Evolutionary conservation across 2,329 filamentous ascomycete species (phyloP), one percentile per base, ranked within the genome.

Genomic region (Colletotrichum falcatum): DNA sequence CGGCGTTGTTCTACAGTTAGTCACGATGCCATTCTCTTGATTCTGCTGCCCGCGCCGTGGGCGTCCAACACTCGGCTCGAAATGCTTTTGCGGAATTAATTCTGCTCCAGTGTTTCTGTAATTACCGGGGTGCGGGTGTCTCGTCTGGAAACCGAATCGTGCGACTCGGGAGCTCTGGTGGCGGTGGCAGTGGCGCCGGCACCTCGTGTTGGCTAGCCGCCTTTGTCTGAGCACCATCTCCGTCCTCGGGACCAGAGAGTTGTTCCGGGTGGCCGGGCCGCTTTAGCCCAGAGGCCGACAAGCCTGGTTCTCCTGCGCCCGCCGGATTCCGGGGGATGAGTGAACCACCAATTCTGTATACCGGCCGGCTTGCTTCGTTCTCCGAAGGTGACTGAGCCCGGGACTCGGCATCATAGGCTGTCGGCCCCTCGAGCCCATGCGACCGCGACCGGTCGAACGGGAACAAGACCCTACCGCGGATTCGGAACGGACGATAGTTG

Each of bases 121-220:
- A 46, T 71, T 48, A 55, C 37, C 59, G 44, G 37, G 49, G 30
- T 35, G 53, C 65, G 28, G 54, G 58, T 51, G 71, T 58, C 68
- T 83, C 84, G 72, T 85, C 83, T 5, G 82, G 81, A 65, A 86
- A 85, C 5, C 82, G 81, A 70, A 86, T 83, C 20, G 80, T 81
- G 70, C 83, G 79, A 39, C 75, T 74, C 23, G 75, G 73, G 16
- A 68, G 62, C 35, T 61, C 69, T 63, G 55, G 74, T 64, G 16
- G 33, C 35, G 46, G 65, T 75, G 16, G 33, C 35, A 42, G 65
- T 75, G 74, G 71, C 73, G 75, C 76, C 76, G 70, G 75, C 76
- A 63, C 72, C 75, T 74, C 74, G 73, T 74, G 75, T 77, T 69
- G 78, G 75, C 78, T 53, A 59, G 56, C 33, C 55, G 33, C 46